A percentile compares a stretch with the other conserved stretches of the same genome.
Conservation (phyloP, 345 rosid genomes). For the Melaleuca quinquenervia region DNA sequence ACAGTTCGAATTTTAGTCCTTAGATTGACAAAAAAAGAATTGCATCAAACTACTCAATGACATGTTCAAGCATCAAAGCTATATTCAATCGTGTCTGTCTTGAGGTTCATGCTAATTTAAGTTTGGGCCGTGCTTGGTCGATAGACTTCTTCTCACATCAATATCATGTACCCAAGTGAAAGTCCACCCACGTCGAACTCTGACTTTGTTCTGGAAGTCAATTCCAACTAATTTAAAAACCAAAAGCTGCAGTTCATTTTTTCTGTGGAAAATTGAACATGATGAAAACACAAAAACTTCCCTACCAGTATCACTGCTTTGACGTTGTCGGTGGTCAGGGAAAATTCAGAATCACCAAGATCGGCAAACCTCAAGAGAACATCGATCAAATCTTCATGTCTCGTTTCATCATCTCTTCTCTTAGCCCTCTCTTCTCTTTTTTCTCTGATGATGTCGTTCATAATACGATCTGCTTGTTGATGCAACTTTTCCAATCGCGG, state of each 20-base stretch:
- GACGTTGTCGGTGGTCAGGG: constrained; percentile 11
- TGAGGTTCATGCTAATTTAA: background rate
- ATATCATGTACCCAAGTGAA: background rate
- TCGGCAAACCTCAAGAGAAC: constrained; percentile 8
- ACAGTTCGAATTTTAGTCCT: background rate
- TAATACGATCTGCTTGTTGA: background rate
- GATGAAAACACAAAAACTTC: background rate
- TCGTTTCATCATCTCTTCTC: background rate
- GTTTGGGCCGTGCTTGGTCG: background rate
- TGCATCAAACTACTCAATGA: no score
- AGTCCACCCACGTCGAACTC: background rate
- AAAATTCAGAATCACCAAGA: background rate
- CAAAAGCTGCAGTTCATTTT: background rate
- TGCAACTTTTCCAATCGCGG: constrained; percentile 1
- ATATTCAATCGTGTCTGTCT: background rate
- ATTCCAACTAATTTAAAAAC: background rate
- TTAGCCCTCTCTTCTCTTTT: background rate
- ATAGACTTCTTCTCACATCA: background rate
- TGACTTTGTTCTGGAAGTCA: background rate
- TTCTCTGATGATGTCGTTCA: constrained; percentile 6
- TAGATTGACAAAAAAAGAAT: background rate
- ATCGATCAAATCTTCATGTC: constrained; percentile 6
- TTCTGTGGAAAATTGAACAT: background rate
- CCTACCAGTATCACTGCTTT: constrained; percentile 15
- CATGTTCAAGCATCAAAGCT: background rate